Evolutionary conservation across 805 yeast genomes (phyloP).

Genomic region (Pachysolen tannophilus): DNA sequence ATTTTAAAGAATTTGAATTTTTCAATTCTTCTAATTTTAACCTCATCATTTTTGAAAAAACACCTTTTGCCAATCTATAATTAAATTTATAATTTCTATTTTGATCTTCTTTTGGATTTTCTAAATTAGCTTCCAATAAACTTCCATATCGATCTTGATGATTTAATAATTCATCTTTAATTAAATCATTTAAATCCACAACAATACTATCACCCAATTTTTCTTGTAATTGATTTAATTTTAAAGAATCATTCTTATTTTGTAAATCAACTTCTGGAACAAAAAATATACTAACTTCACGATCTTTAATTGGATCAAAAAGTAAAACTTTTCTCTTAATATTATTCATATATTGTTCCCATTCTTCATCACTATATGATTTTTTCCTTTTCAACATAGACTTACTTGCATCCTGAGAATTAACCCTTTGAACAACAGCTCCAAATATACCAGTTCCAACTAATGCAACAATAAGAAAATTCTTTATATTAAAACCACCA

Average conservation of each 20-base stretch:
- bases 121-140: conserved; percentile 31
- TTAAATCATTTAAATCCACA: conserved; percentile 43
- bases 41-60: conserved; percentile 42
- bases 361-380: conserved; percentile 41
- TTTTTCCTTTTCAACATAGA: conserved; percentile 24
- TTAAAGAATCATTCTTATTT: conserved; percentile 17
- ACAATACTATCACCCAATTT: no score
- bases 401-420: conserved; percentile 22
- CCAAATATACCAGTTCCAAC: conserved; percentile 36
- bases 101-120: conserved; percentile 19
- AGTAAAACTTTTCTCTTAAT: conserved; percentile 22
- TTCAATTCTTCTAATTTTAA: conserved; percentile 27
- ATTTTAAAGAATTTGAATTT: conserved; percentile 19
- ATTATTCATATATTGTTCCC: conserved; percentile 28
- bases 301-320: conserved; percentile 12
- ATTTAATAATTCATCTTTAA: conserved; percentile 35
- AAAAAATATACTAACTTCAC: conserved; percentile 10
- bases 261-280: conserved; percentile 29
- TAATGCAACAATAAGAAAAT: conserved; percentile 33
- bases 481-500: conserved; percentile 29
- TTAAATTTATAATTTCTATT: conserved; percentile 20
- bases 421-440: conserved; percentile 21
- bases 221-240: conserved; percentile 19
- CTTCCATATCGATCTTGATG: conserved; percentile 40
- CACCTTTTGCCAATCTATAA: conserved; percentile 30